phyloP scores from a whole-genome alignment of 345 rosid species.

The Gossypium anomalum region DNA sequence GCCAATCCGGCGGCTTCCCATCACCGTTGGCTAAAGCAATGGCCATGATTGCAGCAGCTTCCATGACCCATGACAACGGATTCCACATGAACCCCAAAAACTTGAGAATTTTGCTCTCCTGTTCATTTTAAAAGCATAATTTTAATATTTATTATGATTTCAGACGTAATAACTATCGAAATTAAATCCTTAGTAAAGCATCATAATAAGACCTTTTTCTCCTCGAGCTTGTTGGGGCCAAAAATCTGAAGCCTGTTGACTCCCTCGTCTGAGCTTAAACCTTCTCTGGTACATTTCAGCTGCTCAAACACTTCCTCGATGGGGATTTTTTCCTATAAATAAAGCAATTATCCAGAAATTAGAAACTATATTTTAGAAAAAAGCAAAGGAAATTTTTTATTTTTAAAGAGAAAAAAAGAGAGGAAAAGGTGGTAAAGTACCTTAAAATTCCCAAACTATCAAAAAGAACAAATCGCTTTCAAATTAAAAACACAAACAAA shows the following conservation, averaged over 20 bases:
- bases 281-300: constrained; percentile 61
- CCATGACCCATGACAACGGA: constrained; percentile 92
- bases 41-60: constrained; percentile 86
- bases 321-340: constrained; percentile 66
- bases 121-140: background rate
- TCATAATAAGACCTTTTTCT: constrained; percentile 52
- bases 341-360: background rate
- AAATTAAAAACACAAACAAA: background rate
- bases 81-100: constrained; percentile 94
- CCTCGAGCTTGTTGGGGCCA: constrained; percentile 91
- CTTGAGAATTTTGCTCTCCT: constrained; percentile 80
- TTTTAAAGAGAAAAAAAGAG: background rate
- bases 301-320: constrained; percentile 58
- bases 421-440: background rate
- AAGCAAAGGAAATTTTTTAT: background rate
- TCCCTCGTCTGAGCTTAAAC: constrained; percentile 60
- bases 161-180: background rate
- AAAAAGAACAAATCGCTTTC: background rate
- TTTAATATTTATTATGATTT: background rate
- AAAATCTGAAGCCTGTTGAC: constrained; percentile 67
- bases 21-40: constrained; percentile 78
- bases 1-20: constrained; percentile 74
- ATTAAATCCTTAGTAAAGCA: background rate
- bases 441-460: background rate
- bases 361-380: background rate